Percentiles rank a stretch among this genome's conserved stretches.
Conservation (phyloP, 225 moss, liverwort and hornwort species). For the Pleurozium schreberi region DNA sequence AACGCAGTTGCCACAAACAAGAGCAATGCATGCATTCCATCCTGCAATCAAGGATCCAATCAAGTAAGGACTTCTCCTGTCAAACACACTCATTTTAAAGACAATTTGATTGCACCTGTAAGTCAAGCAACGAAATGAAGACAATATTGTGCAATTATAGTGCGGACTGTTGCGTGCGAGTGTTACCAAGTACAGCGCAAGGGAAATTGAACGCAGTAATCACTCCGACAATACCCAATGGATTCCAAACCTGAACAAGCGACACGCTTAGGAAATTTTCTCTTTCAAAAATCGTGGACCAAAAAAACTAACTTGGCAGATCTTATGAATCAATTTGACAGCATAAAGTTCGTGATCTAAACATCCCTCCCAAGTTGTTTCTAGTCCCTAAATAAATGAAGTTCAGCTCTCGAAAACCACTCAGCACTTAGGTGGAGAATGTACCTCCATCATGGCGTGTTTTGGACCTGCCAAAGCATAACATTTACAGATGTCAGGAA, state of each 20-base stretch:
- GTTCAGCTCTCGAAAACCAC: not conserved
- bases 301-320: not conserved
- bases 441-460: constrained; percentile 93
- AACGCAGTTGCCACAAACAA: constrained; percentile 83
- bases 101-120: not conserved
- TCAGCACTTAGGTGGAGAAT: not conserved
- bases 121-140: not conserved
- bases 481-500: not conserved
- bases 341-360: not conserved
- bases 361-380: not conserved
- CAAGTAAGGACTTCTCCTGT: not conserved
- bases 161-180: not conserved
- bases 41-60: constrained; percentile 31
- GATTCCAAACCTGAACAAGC: constrained; percentile 80
- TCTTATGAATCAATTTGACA: not conserved
- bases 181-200: constrained; percentile 85
- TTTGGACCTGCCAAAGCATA: constrained; percentile 62
- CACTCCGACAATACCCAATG: constrained; percentile 87
- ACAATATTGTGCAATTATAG: not conserved
- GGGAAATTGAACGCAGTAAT: constrained; percentile 96
- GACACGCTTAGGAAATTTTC: not conserved
- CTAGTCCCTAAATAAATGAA: not conserved
- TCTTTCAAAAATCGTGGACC: not conserved
- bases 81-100: not conserved
- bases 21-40: constrained; percentile 93